These are phyloP conservation scores for Tetrapyrgos nigripes DNA, from an alignment of 1,284 basidiomycete species.

Conservation along the genomic window DNA sequence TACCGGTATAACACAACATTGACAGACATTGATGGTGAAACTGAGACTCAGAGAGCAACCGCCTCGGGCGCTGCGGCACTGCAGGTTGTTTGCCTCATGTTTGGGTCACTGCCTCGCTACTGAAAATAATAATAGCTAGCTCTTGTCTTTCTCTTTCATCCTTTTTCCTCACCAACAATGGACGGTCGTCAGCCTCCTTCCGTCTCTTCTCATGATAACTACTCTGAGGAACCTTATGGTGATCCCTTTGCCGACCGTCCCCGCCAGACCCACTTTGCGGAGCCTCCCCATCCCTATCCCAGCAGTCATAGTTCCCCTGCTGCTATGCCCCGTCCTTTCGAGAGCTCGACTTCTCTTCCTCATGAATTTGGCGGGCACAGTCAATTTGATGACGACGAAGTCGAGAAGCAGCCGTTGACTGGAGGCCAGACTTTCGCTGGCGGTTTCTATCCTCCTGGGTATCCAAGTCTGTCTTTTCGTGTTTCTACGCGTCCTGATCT, in stretches of 20 bases:
- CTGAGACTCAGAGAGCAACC: constrained; percentile 10
- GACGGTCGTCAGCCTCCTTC: constrained; percentile 53
- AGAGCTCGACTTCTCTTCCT: constrained; percentile 61
- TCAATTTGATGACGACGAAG: constrained; percentile 63
- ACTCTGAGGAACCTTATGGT: constrained; percentile 41
- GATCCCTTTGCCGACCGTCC: constrained; percentile 77
- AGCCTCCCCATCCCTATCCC: constrained; percentile 55
- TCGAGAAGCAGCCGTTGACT: constrained; percentile 78
- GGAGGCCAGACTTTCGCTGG: constrained; percentile 56
- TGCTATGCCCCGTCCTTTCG: constrained; percentile 44
- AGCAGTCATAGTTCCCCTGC: constrained; percentile 48
- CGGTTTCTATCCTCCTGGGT: constrained; percentile 78
- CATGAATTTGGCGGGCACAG: constrained; percentile 55
- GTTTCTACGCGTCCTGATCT: constrained; percentile 4
- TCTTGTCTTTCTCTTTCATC: constrained; percentile 1
- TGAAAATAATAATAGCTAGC: not conserved
- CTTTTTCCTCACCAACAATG: constrained; percentile 42
- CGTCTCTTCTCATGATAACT: constrained; percentile 39
- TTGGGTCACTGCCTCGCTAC: constrained; percentile 9
- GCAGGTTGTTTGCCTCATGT: not conserved
- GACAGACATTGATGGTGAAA: constrained; percentile 29
- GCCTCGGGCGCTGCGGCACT: not conserved
- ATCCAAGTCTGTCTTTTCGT: constrained; percentile 33
- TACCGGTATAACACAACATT: not conserved
- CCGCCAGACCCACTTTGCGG: constrained; percentile 64